Percentiles rank a stretch among this genome's conserved stretches.
phyloP scores from a whole-genome alignment of 257 asterid species.

The Solanum boliviense region DNA sequence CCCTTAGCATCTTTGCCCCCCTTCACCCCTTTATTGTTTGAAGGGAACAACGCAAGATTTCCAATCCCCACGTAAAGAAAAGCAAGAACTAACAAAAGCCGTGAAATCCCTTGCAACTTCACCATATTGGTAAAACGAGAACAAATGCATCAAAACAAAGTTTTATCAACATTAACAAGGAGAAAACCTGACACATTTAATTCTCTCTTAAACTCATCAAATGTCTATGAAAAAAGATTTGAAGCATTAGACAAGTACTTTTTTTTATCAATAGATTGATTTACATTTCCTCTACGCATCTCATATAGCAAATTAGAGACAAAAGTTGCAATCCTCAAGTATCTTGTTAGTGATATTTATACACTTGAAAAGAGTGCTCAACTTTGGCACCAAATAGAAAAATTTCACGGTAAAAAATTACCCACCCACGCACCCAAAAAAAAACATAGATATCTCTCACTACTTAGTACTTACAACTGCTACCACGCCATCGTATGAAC shows the following conservation, averaged over 20 bases:
- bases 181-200: not conserved
- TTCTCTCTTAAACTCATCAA: not conserved
- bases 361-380: not conserved
- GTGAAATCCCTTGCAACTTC: not conserved
- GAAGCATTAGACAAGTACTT: not conserved
- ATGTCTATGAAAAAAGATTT: not conserved
- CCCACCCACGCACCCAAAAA: not conserved
- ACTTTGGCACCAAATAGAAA: not conserved
- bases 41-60: not conserved
- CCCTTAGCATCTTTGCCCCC: not conserved
- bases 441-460: not conserved
- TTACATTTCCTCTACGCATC: not conserved
- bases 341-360: not conserved
- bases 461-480: conserved; percentile 67
- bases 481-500: conserved; percentile 70
- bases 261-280: not conserved
- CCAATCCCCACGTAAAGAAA: not conserved
- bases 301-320: not conserved
- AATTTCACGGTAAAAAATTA: not conserved
- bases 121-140: not conserved
- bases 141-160: not conserved
- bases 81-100: not conserved
- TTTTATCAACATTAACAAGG: not conserved
- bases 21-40: not conserved
- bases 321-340: not conserved